Percentiles rank a stretch among this genome's conserved stretches.
These are phyloP conservation scores for Coprinellus micaceus DNA, from an alignment of 768 basidiomycete genomes.

Conservation along the genomic window DNA sequence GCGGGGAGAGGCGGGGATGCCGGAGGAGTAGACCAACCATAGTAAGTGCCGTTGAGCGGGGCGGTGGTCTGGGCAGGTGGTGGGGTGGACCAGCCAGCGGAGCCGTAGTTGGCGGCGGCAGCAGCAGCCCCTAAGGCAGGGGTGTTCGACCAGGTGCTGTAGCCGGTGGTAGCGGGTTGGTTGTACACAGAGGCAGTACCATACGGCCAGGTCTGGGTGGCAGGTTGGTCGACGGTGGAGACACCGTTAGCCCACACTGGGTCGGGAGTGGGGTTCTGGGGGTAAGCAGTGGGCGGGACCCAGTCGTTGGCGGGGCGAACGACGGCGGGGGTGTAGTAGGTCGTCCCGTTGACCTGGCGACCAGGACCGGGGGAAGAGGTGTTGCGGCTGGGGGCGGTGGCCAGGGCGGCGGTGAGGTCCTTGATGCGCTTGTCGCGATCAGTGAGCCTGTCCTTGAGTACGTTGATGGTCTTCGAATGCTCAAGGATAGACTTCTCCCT, in stretches of 20 bases:
- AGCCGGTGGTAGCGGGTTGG: not conserved
- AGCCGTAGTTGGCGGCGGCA: not conserved
- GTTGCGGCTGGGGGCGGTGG: not conserved
- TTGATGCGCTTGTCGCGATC: not conserved
- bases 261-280: not conserved
- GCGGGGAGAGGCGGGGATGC: slow-evolving; percentile 1
- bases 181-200: not conserved
- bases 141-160: not conserved
- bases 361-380: not conserved
- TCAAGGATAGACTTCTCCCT: not conserved
- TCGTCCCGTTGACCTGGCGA: slow-evolving; percentile 1
- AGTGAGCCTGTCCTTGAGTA: not conserved
- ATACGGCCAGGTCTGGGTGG: not conserved
- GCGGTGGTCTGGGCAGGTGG: not conserved
- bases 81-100: not conserved
- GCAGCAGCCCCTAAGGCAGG: not conserved
- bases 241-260: not conserved
- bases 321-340: slow-evolving; percentile 2
- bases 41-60: not conserved
- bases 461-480: not conserved
- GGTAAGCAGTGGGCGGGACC: not conserved
- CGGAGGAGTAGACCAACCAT: not conserved
- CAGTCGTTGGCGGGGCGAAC: not conserved
- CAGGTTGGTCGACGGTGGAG: not conserved
- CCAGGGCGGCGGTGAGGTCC: not conserved